phyloP scores from a whole-genome alignment of 257 asterid genomes.

The Apocynum venetum region DNA sequence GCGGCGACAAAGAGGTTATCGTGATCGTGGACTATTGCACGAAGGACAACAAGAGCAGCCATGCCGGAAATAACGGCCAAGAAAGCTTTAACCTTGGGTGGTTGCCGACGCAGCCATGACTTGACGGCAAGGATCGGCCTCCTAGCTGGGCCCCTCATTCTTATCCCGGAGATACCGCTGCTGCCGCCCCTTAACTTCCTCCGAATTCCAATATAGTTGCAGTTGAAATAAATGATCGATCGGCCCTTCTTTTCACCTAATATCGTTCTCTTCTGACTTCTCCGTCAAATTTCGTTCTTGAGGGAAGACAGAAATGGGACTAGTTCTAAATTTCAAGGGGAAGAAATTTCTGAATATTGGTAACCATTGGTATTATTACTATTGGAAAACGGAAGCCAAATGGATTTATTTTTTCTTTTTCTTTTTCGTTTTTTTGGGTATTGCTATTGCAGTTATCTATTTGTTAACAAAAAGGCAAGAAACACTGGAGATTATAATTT shows the following conservation, averaged over 20 bases:
- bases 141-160: conserved; percentile 58
- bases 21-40: conserved; percentile 91
- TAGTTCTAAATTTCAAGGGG: background rate
- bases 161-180: conserved; percentile 1
- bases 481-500: too few relatives aligned
- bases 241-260: background rate
- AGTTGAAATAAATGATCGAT: background rate
- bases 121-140: conserved; percentile 72
- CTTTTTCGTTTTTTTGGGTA: too few relatives aligned
- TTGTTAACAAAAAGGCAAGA: too few relatives aligned
- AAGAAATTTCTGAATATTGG: background rate
- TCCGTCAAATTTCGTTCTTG: background rate
- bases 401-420: too few relatives aligned
- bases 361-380: background rate
- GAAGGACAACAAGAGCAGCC: conserved; percentile 80
- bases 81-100: conserved; percentile 88
- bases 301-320: background rate
- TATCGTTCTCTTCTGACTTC: conserved; percentile 1
- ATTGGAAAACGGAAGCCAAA: background rate
- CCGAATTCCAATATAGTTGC: background rate
- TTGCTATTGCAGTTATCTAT: too few relatives aligned
- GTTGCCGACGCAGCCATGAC: conserved; percentile 89
- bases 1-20: conserved; percentile 92
- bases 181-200: background rate
- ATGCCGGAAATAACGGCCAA: conserved; percentile 77